Evolutionary conservation across 805 yeast genomes (phyloP), one percentile per base, ranked within the genome.

Genomic region (Metschnikowia gruessii): DNA sequence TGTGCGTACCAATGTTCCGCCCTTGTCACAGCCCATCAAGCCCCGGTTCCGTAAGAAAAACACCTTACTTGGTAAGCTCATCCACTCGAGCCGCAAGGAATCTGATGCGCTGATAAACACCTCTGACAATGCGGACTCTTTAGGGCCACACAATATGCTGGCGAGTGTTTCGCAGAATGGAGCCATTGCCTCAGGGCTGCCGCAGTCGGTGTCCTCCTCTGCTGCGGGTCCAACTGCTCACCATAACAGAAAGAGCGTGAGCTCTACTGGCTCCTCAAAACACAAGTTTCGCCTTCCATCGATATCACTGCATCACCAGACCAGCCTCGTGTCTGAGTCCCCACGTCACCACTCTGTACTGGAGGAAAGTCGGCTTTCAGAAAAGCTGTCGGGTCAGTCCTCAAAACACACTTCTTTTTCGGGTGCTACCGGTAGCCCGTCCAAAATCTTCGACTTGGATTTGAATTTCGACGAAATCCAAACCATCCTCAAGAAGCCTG

Each of bases 381-480:
- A 37, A 15, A 40, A 37, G 12, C 53, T 48, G 54, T 46, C 53
- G 6, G 49, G 45, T 11, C 50, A 47, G 8, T 34, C 49, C 3
- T 48, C 49, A 12, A 42, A 48, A 24, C 40, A 43, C 36, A 45
- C 46, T 40, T 52, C 56, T 11, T 50, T 53, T 13, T 49, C 56
- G 5, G 53, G 54, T 2, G 52, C 37, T 15, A 37, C 45, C 30
- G 51, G 41, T 37, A 51, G 35, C 40, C 52, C 43, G 22, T 48
- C 53, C 11, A 51, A 51, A 31, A 53, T 56, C 6, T 66, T 66
- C 38, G 67, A 73, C 19, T 68, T 80, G 24, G 79, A 79, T 43
- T 68, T 77, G 47, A 74, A 77, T 50, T 58, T 77, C 30, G 67
- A 68, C 40, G 77, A 79, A 52, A 77, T 80, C 78, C 63, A 70